Evolutionary conservation across 176 grass and related monocot genomes (phyloP).

Genomic region (Triticum dicoccoides): DNA sequence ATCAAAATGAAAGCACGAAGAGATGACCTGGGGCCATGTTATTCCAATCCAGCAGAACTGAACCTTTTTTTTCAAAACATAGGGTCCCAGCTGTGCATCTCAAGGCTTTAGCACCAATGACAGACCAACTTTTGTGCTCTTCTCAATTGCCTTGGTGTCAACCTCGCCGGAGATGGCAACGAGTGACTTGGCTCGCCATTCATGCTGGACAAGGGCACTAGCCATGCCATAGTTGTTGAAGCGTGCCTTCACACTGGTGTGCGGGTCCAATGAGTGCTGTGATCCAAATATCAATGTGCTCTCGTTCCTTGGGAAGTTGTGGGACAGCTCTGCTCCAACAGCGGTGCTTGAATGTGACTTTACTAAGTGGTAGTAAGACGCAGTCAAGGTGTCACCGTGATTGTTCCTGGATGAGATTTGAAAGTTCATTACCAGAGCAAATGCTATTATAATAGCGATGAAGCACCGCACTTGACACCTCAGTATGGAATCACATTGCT

Average conservation of each 20-base stretch:
- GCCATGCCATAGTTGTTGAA: slow-evolving; percentile 90
- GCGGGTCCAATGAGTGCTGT: slow-evolving; percentile 50
- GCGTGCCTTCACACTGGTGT: slow-evolving; percentile 66
- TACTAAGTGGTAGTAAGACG: slow-evolving; percentile 77
- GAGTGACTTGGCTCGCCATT: slow-evolving; percentile 59
- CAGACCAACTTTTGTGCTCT: slow-evolving; percentile 61
- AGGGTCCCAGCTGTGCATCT: slow-evolving; percentile 18
- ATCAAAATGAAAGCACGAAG: slow-evolving; percentile 29
- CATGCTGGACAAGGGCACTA: slow-evolving; percentile 69
- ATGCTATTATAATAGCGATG: not conserved
- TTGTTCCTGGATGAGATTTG: slow-evolving; percentile 55
- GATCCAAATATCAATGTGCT: slow-evolving; percentile 67
- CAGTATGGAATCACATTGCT: not conserved
- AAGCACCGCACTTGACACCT: not conserved
- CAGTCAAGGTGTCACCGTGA: slow-evolving; percentile 63
- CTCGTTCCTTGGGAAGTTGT: slow-evolving; percentile 67
- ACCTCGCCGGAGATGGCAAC: slow-evolving; percentile 66
- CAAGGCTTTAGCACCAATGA: slow-evolving; percentile 62
- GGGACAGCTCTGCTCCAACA: slow-evolving; percentile 67
- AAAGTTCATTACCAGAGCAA: slow-evolving; percentile 19
- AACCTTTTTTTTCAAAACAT: not conserved
- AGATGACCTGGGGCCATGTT: slow-evolving; percentile 20
- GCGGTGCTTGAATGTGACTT: slow-evolving; percentile 43
- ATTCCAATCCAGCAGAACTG: slow-evolving; percentile 38
- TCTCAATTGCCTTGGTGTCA: slow-evolving; percentile 61